phyloP scores from a whole-genome alignment of 1,284 basidiomycete species.

The Puccinia polysora region DNA sequence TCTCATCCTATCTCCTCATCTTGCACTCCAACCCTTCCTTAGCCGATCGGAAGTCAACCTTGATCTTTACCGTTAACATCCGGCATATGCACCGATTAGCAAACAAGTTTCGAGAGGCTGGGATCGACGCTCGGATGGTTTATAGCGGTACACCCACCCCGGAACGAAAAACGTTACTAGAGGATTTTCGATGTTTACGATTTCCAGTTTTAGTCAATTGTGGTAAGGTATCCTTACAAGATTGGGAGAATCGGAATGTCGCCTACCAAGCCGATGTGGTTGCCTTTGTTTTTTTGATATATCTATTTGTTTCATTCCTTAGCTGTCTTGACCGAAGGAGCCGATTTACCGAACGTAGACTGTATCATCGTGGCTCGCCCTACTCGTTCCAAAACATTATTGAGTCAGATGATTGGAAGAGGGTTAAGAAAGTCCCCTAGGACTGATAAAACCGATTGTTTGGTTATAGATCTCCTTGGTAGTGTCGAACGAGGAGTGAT shows the following conservation, averaged over 20 bases:
- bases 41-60: constrained; percentile 71
- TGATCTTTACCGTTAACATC: constrained; percentile 85
- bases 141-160: constrained; percentile 65
- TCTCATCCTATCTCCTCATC: background rate
- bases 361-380: constrained; percentile 51
- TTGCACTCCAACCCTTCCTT: too few relatives aligned
- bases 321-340: constrained; percentile 80
- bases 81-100: constrained; percentile 76
- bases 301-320: too few relatives aligned
- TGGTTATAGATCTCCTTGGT: constrained; percentile 87
- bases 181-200: constrained; percentile 65
- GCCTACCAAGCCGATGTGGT: background rate
- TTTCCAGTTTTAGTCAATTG: constrained; percentile 91
- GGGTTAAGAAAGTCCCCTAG: constrained; percentile 78
- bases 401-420: constrained; percentile 93
- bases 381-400: constrained; percentile 79
- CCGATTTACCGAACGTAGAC: constrained; percentile 65
- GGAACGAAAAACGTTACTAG: constrained; percentile 66
- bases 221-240: constrained; percentile 50
- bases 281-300: background rate
- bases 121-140: constrained; percentile 79
- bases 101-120: constrained; percentile 66
- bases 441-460: constrained; percentile 79
- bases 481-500: constrained; percentile 65
- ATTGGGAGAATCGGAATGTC: background rate